Base-by-base conservation (phyloP, 257 asterid species). In the Solanum commersonii region DNA sequence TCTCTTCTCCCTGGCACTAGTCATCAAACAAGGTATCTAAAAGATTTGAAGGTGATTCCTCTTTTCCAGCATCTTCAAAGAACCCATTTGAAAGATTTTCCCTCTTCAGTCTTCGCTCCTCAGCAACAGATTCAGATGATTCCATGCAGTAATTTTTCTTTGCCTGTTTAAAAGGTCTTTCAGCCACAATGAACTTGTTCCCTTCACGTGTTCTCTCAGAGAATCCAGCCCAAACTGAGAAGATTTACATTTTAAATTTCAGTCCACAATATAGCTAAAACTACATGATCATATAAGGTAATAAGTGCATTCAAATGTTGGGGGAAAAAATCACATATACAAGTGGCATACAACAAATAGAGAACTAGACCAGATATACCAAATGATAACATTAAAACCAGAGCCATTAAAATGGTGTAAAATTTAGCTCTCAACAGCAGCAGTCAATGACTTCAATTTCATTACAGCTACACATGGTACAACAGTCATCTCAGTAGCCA, bases 171-270 rank as follows among this genome's bases (percentile, higher is more conserved):
- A 87, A 91, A 42, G 96, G 93, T 90, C 92, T 94, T 93, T 96
- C 98, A 4, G 98, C 96, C 84, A 97, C 98, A 82, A 94, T 59
- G 91, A 93, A 97, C 89, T 97, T 97, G 95, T 91, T 94, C 78
- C 99, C 99, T 92, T 97, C 99, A 38, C 99, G 99, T 52, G 89
- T 87, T 92, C 99, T 93, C 94, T 97, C 99, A 1, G 98, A 84
- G 91, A 96, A 97, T 90, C 97, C 98, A 84, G 99, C 99, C 99
- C 99, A 97, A 78, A 95, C 99, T 97, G 95, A 85, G 91, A 82
- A 8, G 37, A 67, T 15, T 10, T 23, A 37, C 27, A 12, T 13
- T 68, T 23, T 10, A 22, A 86, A 31, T 29, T 49, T 49, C 29
- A 81, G 85, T 49, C 29, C 70, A 46, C 40, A 49, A 49, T 10